Evolutionary conservation across 2,329 filamentous ascomycete species (phyloP).

Genomic region (Ramichloridium luteum): DNA sequence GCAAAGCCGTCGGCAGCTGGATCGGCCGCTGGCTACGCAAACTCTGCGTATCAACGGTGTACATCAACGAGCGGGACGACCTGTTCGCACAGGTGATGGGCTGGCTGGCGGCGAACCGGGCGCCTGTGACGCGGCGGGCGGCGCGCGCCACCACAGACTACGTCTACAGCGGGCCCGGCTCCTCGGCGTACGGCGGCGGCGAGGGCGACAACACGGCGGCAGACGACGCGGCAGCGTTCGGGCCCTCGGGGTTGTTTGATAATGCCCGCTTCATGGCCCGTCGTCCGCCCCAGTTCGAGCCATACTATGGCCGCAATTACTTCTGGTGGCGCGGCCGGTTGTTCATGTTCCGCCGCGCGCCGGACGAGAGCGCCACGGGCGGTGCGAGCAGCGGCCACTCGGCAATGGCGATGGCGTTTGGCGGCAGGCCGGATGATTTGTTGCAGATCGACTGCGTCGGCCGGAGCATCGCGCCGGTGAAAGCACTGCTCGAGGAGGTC

Average conservation of each 20-base stretch:
- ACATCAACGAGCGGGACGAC: slow-evolving; percentile 34
- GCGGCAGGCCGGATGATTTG: slow-evolving; percentile 27
- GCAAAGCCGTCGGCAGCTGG: slow-evolving; percentile 26
- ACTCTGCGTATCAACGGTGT: slow-evolving; percentile 32
- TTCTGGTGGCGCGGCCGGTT: slow-evolving; percentile 33
- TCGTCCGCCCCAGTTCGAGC: slow-evolving; percentile 38
- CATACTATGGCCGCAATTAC: slow-evolving; percentile 34
- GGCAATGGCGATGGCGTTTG: slow-evolving; percentile 14
- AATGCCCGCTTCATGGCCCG: slow-evolving; percentile 38
- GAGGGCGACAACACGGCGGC: slow-evolving; percentile 18
- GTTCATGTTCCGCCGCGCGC: slow-evolving; percentile 31
- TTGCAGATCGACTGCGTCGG: slow-evolving; percentile 37
- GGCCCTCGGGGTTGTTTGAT: slow-evolving; percentile 35
- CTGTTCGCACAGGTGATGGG: slow-evolving; percentile 32
- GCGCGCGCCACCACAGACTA: slow-evolving; percentile 30
- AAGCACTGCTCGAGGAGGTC: slow-evolving; percentile 33
- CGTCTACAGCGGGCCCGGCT: too few relatives aligned
- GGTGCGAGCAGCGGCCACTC: slow-evolving; percentile 17
- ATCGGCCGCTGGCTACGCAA: slow-evolving; percentile 22
- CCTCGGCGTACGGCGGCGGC: slow-evolving; percentile 12
- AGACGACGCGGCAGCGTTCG: slow-evolving; percentile 26
- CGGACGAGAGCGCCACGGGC: slow-evolving; percentile 12
- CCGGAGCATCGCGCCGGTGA: slow-evolving; percentile 37
- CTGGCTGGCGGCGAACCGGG: slow-evolving; percentile 33
- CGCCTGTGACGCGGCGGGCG: slow-evolving; percentile 25